Evolutionary conservation across 164 flowering plant species (phyloP), one percentile per base, ranked within the genome.

Genomic region (Stephania cephalantha): DNA sequence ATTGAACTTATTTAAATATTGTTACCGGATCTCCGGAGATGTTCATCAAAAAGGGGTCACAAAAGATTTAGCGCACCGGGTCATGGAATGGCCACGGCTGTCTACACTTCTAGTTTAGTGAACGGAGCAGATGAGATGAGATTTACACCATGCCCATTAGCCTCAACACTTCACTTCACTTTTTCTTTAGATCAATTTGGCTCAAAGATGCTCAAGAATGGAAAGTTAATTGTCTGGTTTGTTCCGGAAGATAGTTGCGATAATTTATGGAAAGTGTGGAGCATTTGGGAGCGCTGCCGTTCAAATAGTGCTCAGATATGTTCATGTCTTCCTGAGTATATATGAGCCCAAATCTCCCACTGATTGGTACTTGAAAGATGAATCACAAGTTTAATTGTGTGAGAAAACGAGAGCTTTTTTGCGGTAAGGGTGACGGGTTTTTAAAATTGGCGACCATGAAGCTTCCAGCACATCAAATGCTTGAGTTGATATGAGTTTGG

Each of bases 21-120:
- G n/a, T n/a, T n/a, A n/a, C n/a, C n/a, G 87, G 87, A 0, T 69
- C 67, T 7, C 85, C 86, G 2, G 78, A 87, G 31, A 5, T 67
- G 0, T 53, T 77, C 35, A 42, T 86, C 50, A 0, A 22, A 25
- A 79, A 81, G 17, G 81, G 83, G 1, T 9, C 68, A 9, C 25
- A 1, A 0, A 48, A 9, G 20, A 0, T 48, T 6, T 84, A 74
- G 65, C 69, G 88, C 52, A 73, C 63, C 10, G 87, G 87, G 15
- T 81, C 85, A 81, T 72, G 72, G 66, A 61, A 61, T 17, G 66
- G 66, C 7, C 20, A 8, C 18, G 66, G 7, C 5, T 20, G 66
- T 76, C 25, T 53, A 68, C 67, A 77, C 66, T 7, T n/a, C 7
- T 22, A 71, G 50, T 30, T 79, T 72, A 29, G 74, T 78, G 1